These are phyloP conservation scores for Dictyostelium purpureum DNA, from an alignment of 78 protist genomes.

Conservation along the genomic window DNA sequence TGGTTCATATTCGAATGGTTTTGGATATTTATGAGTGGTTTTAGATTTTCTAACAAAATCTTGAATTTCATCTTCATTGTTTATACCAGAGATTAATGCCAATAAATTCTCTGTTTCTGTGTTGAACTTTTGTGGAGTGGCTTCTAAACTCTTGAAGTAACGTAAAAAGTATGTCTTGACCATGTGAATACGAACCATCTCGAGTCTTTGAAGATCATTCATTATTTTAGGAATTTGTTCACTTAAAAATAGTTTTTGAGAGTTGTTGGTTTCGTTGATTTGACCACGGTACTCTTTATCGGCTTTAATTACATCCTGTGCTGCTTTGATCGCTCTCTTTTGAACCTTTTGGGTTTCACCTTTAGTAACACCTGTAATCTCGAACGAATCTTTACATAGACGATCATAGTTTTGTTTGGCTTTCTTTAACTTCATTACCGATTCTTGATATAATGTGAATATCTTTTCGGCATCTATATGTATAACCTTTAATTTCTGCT, in stretches of 20 bases:
- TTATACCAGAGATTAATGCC: background rate
- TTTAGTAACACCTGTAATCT: background rate
- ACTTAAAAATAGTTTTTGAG: background rate
- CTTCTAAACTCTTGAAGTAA: constrained; percentile 26
- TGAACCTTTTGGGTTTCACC: constrained; percentile 66
- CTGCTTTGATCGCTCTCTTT: constrained; percentile 41
- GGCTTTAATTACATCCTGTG: constrained; percentile 62
- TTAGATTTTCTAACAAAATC: constrained; percentile 34
- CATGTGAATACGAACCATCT: constrained; percentile 42
- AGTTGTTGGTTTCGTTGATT: constrained; percentile 34
- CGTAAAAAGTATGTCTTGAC: constrained; percentile 21
- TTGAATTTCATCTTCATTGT: constrained; percentile 41
- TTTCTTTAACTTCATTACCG: constrained; percentile 13
- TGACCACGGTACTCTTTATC: constrained; percentile 35
- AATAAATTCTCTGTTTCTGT: background rate
- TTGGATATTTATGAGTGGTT: background rate
- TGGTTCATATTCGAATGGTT: constrained; percentile 43
- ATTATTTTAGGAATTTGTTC: constrained; percentile 34
- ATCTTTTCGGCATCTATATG: background rate
- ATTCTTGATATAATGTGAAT: background rate
- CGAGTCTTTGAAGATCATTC: constrained; percentile 37
- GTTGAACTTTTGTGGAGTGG: background rate
- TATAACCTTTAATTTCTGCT: constrained; percentile 24
- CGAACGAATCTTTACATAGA: constrained; percentile 12
- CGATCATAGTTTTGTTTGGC: constrained; percentile 34